phyloP scores from a whole-genome alignment of 805 yeast species.

The Wickerhamiella allomyrinae region DNA sequence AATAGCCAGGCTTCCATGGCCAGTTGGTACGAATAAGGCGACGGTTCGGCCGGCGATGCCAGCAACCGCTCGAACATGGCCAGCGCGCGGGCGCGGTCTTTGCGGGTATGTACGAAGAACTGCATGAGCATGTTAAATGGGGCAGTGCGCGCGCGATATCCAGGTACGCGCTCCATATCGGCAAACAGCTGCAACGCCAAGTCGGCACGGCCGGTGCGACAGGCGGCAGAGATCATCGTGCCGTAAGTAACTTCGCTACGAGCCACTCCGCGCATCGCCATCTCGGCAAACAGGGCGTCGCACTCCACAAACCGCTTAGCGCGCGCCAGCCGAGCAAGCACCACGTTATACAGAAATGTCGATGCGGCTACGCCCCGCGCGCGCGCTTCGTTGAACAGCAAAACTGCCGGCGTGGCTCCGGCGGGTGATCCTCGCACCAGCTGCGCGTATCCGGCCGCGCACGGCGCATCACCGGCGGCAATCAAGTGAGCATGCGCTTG shows the following conservation, averaged over 20 bases:
- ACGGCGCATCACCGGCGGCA: constrained; percentile 22
- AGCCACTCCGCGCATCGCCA: constrained; percentile 19
- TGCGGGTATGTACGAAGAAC: constrained; percentile 23
- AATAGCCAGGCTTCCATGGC: constrained; percentile 26
- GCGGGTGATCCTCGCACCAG: constrained; percentile 11
- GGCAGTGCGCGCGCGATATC: constrained; percentile 22
- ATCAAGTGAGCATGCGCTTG: constrained; percentile 18
- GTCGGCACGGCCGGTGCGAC: constrained; percentile 25
- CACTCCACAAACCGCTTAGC: constrained; percentile 26
- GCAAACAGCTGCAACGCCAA: constrained; percentile 22
- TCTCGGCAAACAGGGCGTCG: constrained; percentile 20
- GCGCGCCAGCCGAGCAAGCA: constrained; percentile 25
- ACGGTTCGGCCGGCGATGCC: constrained; percentile 20
- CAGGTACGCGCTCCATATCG: constrained; percentile 24
- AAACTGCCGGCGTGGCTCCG: constrained; percentile 19
- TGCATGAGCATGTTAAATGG: constrained; percentile 29
- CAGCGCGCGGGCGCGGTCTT: constrained; percentile 24
- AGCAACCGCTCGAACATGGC: constrained; percentile 21
- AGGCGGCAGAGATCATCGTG: constrained; percentile 27
- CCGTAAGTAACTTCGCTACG: constrained; percentile 26
- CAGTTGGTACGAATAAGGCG: constrained; percentile 29
- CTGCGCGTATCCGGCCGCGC: constrained; percentile 26
- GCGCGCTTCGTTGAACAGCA: constrained; percentile 23
- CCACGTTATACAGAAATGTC: constrained; percentile 25
- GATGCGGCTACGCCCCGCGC: constrained; percentile 19